phyloP scores from a whole-genome alignment of 164 flowering plant species.

The Chloranthus sessilifolius region DNA sequence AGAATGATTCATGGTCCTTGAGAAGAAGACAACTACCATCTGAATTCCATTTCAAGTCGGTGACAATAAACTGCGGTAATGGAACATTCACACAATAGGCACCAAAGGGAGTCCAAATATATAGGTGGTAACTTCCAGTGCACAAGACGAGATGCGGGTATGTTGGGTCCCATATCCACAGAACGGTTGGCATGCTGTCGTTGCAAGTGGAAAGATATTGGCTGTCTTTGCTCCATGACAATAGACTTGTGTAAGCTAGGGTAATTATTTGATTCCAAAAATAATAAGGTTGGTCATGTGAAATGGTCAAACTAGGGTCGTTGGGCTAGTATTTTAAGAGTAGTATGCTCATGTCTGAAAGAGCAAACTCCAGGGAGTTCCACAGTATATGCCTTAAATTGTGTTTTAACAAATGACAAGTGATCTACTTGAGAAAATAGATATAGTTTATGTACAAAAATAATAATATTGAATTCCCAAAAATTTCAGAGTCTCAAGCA shows the following conservation, averaged over 20 bases:
- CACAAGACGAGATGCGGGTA: constrained; percentile 69
- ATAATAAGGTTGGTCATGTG: no score
- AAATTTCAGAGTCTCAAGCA: no score
- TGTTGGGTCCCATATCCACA: constrained; percentile 96
- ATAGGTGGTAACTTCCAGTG: constrained; percentile 84
- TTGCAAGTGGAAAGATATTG: constrained; percentile 83
- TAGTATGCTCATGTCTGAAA: no score
- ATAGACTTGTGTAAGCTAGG: constrained; percentile 45
- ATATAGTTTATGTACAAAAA: no score
- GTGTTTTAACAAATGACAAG: no score
- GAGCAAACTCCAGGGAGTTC: no score
- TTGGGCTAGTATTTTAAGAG: no score
- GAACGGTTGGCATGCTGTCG: constrained; percentile 83
- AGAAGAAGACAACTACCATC: constrained; percentile 84
- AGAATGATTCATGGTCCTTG: constrained; percentile 76
- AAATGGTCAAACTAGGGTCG: no score
- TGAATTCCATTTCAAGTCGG: constrained; percentile 81
- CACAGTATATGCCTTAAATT: no score
- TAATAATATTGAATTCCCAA: no score
- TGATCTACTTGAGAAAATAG: no score
- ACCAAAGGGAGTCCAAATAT: constrained; percentile 95
- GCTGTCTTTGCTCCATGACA: constrained; percentile 93
- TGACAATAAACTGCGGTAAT: constrained; percentile 53
- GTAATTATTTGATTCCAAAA: no score
- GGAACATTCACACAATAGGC: constrained; percentile 79